Evolutionary conservation across 352 stramenopile genomes (phyloP), one percentile per base, ranked within the genome.

Genomic region (Pythium dissimile): DNA sequence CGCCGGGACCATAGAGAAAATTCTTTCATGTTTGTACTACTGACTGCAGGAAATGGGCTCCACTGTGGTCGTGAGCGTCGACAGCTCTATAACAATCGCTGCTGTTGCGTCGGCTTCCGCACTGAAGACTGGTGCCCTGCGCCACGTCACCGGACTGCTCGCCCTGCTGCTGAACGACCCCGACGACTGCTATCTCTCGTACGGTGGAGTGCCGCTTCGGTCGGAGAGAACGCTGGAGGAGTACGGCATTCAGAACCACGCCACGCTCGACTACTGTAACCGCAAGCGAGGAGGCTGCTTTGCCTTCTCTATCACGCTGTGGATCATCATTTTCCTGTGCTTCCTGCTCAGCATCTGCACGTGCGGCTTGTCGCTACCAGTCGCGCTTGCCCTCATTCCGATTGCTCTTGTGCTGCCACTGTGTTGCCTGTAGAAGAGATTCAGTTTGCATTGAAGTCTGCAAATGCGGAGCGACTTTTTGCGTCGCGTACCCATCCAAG

Each of bases 291-390:
- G 81, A 35, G 78, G 81, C 57, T 91, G 81, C 69, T 89, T 89
- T 50, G 64, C 69, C 41, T 70, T 89, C 42, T 91, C 80, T n/a
- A 86, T 91, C 59, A 48, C 77, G 44, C 59, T 91, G 43, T 91
- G 80, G 80, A 80, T 85, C 52, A 59, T 88, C 24, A 91, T 91
- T 62, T 89, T 89, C 56, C 69, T 84, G 53, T 85, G 71, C 62
- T 86, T 75, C 51, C 45, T 88, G 30, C 48, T 89, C 55, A 88
- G 80, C 52, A 61, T 91, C 26, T 91, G 77, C 68, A 91, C 80
- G 26, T 91, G 80, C 44, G 80, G 80, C 0, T 47, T 91, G 26
- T 88, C 80, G 26, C 63, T 90, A 15, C 74, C 74, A 0, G 62
- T 90, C 34, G 76, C 77, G 23, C 58, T 86, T 34, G 73, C 62